Base-by-base conservation (phyloP, 176 grass and related monocot genomes). In the Zea luxurians region DNA sequence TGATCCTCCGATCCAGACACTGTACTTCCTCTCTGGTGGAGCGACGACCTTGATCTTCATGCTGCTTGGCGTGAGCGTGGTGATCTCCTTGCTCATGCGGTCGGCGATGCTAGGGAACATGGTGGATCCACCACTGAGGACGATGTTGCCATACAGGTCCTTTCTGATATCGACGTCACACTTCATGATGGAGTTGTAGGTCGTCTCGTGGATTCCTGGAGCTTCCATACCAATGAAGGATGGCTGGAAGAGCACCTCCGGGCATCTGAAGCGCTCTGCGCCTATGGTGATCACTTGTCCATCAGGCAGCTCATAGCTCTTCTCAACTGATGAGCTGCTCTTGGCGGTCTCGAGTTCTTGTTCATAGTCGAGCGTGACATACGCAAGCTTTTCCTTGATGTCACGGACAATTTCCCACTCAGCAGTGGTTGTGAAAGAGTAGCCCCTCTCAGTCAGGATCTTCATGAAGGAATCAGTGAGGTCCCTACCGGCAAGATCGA, bases 341-440 rank as follows among this genome's bases (percentile, higher is more conserved):
- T 96, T 96, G 0, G 90, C 84, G 20, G 85, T 87, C 75, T 96
- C 93, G 2, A 96, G 89, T 78, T 92, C 93, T 67, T 96, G 90
- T 73, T 96, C 93, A 7, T 92, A 96, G 82, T 92, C 87, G 0
- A 96, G 90, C 0, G 93, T 84, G 1, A 96, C 71, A 10, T 92
- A 96, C 5, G 87, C 93, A 64, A 96, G 90, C 82, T 96, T 96
- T 77, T 96, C 93, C 80, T 96, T 96, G 71, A 96, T 96, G 84
- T 96, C 90, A 83, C 93, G 90, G 37, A 96, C 93, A 61, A 96
- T 96, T 96, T 96, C 93, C 64, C 93, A 84, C 82, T 96, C 93
- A 2, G 93, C 93, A 18, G 87, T 90, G 65, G 93, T 96, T 16
- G 93, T 96, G 87, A 96, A 92, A 13, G 93, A 86, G 85, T 96